Percentiles rank a stretch among this genome's conserved stretches.
Evolutionary conservation across 2,329 filamentous ascomycete species (phyloP).

Genomic region (Dichotomopilus funicola): DNA sequence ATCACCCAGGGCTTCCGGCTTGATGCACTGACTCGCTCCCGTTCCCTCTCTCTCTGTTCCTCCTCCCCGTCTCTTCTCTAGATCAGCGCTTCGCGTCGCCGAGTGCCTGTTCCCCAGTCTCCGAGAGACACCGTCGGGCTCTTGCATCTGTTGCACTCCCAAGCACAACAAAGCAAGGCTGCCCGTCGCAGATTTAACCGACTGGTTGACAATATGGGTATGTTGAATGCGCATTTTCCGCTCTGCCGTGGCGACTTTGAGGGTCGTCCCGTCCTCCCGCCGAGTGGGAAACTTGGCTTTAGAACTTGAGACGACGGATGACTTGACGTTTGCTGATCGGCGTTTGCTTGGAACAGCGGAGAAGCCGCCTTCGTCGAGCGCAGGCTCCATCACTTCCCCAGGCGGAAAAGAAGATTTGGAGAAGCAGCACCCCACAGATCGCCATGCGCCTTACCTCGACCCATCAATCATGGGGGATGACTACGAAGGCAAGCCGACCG

Average conservation of each 20-base stretch:
- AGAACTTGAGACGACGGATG: not conserved
- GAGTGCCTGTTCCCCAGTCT: too few relatives aligned
- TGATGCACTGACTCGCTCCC: not conserved
- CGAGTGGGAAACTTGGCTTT: too few relatives aligned
- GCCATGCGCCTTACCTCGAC: slow-evolving; percentile 20
- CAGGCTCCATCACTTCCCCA: not conserved
- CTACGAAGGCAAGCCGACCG: slow-evolving; percentile 37
- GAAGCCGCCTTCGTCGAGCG: slow-evolving; percentile 5
- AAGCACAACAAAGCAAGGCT: too few relatives aligned
- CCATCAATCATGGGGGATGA: slow-evolving; percentile 23
- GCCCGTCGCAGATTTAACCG: not conserved
- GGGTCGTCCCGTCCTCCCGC: too few relatives aligned
- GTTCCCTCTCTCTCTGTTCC: not conserved
- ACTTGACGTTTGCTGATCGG: not conserved
- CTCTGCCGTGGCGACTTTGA: too few relatives aligned
- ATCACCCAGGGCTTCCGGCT: not conserved
- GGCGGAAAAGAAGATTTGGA: slow-evolving; percentile 9
- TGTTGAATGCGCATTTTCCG: too few relatives aligned
- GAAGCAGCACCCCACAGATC: slow-evolving; percentile 9
- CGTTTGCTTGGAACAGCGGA: slow-evolving; percentile 1
- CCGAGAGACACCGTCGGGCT: too few relatives aligned
- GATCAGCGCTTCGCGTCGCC: too few relatives aligned
- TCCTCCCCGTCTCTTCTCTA: not conserved
- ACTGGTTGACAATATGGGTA: not conserved
- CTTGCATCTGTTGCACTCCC: too few relatives aligned